A percentile compares a stretch with the other conserved stretches of the same genome.
Conservation (phyloP, 176 grass and related monocot genomes). For the Oryza rufipogon region DNA sequence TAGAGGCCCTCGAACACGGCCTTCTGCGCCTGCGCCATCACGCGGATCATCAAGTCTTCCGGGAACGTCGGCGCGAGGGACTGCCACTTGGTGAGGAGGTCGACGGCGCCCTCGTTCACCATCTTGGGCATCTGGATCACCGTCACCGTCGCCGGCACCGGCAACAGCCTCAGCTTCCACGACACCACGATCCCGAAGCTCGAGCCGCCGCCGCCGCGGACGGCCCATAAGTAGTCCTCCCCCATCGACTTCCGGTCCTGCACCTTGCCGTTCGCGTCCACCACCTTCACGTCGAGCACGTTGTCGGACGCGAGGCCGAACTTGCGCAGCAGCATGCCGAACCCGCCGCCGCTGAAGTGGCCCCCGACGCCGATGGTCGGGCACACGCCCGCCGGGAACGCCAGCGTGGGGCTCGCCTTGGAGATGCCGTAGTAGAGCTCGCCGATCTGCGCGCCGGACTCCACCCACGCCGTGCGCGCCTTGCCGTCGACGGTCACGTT, state of each 20-base stretch:
- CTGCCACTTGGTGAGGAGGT: constrained; percentile 54
- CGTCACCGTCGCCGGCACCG: constrained; percentile 38
- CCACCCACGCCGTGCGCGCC: constrained; percentile 45
- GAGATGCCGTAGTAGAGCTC: constrained; percentile 56
- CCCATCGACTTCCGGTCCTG: constrained; percentile 43
- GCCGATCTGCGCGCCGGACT: constrained; percentile 55
- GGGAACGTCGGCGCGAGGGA: constrained; percentile 29
- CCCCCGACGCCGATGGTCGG: constrained; percentile 57
- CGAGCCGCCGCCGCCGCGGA: constrained; percentile 51
- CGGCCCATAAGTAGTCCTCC: constrained; percentile 47
- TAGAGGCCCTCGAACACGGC: constrained; percentile 32
- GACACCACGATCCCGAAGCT: constrained; percentile 54
- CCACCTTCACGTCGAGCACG: constrained; percentile 53
- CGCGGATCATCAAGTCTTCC: constrained; percentile 43
- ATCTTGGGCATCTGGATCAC: constrained; percentile 28
- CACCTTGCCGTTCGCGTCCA: constrained; percentile 46
- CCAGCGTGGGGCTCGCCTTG: constrained; percentile 14
- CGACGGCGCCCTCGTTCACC: constrained; percentile 37
- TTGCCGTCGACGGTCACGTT: constrained; percentile 32
- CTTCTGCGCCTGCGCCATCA: neutral
- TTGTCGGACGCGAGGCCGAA: constrained; percentile 55
- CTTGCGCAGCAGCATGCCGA: constrained; percentile 52
- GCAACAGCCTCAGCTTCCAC: constrained; percentile 37
- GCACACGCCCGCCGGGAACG: constrained; percentile 53
- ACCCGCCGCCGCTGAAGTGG: constrained; percentile 55